Conservation (phyloP, 1,139 yeast species). For the Saccharomycopsis hybrid region DNA sequence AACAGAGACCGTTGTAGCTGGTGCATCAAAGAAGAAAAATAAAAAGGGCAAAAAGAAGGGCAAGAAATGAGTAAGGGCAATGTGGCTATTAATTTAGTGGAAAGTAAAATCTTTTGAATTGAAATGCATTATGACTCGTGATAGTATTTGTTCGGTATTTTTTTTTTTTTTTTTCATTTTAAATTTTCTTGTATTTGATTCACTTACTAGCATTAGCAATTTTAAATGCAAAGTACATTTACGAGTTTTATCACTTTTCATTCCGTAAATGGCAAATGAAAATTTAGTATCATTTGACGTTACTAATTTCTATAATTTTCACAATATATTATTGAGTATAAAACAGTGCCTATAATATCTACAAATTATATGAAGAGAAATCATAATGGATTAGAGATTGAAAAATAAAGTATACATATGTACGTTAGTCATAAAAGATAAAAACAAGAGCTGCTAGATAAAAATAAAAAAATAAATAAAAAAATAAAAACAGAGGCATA, state of each 20-base stretch:
- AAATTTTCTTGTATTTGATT: neutral
- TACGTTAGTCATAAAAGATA: neutral
- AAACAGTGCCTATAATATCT: neutral
- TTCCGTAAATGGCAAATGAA: no score
- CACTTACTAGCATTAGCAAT: neutral
- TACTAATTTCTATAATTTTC: no score
- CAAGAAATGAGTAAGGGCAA: slow-evolving; percentile 22
- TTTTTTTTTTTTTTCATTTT: neutral
- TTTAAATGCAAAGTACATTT: neutral
- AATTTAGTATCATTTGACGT: no score
- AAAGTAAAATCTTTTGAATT: neutral
- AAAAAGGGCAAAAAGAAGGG: slow-evolving; percentile 26
- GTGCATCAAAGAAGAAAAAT: slow-evolving; percentile 23
- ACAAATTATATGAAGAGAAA: neutral
- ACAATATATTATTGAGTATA: no score
- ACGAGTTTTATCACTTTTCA: no score
- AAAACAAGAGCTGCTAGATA: neutral
- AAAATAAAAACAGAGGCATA: no score
- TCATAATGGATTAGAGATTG: no score
- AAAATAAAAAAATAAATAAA: no score
- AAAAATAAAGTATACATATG: no score
- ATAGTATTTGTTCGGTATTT: neutral
- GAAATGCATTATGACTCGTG: neutral
- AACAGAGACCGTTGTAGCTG: neutral
- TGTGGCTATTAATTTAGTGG: no score